Evolutionary conservation across 306 rosid genomes (phyloP), one percentile per base, ranked within the genome.

Genomic region (peach (Prunus persica)): DNA sequence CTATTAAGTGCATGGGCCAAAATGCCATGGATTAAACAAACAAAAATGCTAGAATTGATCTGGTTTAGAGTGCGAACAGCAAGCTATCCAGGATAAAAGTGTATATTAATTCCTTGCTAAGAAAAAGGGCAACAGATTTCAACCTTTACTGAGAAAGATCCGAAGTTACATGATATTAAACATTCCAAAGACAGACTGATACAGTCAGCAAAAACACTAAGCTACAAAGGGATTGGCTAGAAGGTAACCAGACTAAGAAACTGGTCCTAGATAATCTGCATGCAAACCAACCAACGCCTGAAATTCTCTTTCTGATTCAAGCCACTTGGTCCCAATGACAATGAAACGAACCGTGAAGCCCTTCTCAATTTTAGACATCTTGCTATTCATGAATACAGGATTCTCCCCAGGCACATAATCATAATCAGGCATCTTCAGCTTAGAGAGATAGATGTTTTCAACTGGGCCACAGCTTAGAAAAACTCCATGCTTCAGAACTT

Each of bases 221-320:
- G 43, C 43, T 61, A 13, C n/a, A 28, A 1, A 4, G 15, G 22
- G 58, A 52, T 27, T 15, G 28, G 60, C 19, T 25, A 15, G 20
- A 56, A 63, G 56, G 69, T 25, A 76, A 34, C 15, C 69, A 67
- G 27, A 49, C 65, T 67, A 78, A 30, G 93, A 80, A 65, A 89
- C 46, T 2, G 97, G 92, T 50, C 98, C 98, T 1, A 95, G 86
- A 84, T 90, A 87, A 80, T 95, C 90, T 7, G 92, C 97, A 63
- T 90, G 91, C 85, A 95, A 45, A 81, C 96, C 85, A 18, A 92
- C 99, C 91, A 95, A 67, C 1, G 97, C 98, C 80, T 91, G 99
- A 62, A 89, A 92, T 27, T 95, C 93, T 86, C 97, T 84, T 22
- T 92, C 91, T 4, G 96, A 97, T 64, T 95, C 97, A 22, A 92